These are phyloP conservation scores for Arxiozyma telluris DNA, from an alignment of 1,139 yeast species.

Conservation along the genomic window DNA sequence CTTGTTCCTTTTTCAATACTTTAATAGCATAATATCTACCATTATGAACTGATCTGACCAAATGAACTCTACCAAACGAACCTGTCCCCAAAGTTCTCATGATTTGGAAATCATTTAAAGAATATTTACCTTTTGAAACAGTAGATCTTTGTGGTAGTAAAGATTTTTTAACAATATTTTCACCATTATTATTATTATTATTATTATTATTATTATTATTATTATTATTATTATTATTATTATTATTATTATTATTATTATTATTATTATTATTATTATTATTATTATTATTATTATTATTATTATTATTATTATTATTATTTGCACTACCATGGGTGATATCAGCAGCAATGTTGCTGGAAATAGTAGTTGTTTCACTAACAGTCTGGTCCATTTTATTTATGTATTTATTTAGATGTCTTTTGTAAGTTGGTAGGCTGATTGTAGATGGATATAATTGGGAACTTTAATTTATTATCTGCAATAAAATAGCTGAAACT, in stretches of 20 bases:
- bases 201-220: not conserved
- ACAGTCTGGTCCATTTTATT: not conserved
- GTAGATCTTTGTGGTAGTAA: constrained; percentile 38
- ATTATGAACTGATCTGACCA: constrained; percentile 87
- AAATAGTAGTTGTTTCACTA: not conserved
- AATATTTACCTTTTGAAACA: constrained; percentile 77
- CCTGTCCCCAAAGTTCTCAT: constrained; percentile 95
- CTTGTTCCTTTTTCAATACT: constrained; percentile 82
- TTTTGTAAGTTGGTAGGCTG: not conserved
- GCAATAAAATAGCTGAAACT: too few relatives aligned
- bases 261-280: too few relatives aligned
- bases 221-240: too few relatives aligned
- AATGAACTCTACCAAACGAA: constrained; percentile 92
- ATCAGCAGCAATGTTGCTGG: not conserved
- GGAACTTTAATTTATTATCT: too few relatives aligned
- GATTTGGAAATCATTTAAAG: constrained; percentile 79
- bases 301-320: not conserved
- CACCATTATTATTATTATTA: not conserved
- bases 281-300: too few relatives aligned
- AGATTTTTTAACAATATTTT: constrained; percentile 7
- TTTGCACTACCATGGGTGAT: not conserved
- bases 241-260: not conserved
- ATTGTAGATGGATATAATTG: too few relatives aligned
- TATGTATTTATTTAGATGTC: too few relatives aligned
- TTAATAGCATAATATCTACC: constrained; percentile 92